Evolutionary conservation across 1,284 basidiomycete genomes (phyloP).

Genomic region (Coriolopsis trogii): DNA sequence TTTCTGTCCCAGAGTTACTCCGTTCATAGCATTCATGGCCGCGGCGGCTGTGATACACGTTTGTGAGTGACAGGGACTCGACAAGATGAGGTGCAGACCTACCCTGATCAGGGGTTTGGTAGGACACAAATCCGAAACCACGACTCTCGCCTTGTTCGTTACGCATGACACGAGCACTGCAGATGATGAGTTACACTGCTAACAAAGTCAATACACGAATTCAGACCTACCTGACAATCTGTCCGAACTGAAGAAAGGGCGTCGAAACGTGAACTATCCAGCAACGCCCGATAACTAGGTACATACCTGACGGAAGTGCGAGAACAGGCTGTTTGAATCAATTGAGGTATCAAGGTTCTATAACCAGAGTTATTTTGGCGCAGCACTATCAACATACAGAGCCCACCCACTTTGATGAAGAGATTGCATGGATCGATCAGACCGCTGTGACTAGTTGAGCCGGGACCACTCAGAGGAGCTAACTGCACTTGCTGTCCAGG

Average conservation of each 20-base stretch:
- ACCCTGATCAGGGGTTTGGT: slow-evolving; percentile 84
- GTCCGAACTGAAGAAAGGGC: slow-evolving; percentile 85
- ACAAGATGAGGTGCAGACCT: slow-evolving; percentile 15
- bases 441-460: slow-evolving; percentile 79
- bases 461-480: slow-evolving; percentile 72
- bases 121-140: slow-evolving; percentile 97
- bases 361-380: slow-evolving; percentile 6
- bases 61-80: slow-evolving; percentile 2
- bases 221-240: slow-evolving; percentile 76
- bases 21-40: slow-evolving; percentile 84
- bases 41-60: slow-evolving; percentile 51
- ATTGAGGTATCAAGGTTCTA: slow-evolving; percentile 87
- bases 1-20: slow-evolving; percentile 68
- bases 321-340: slow-evolving; percentile 80
- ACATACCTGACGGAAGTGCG: slow-evolving; percentile 78
- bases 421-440: slow-evolving; percentile 91
- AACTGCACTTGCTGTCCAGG: slow-evolving; percentile 89
- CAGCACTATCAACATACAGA: background rate
- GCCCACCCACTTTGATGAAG: slow-evolving; percentile 74
- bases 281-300: background rate
- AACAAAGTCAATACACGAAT: background rate
- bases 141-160: slow-evolving; percentile 84
- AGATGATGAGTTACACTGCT: slow-evolving; percentile 1
- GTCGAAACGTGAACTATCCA: too few relatives aligned
- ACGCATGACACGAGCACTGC: slow-evolving; percentile 91